phyloP scores from a whole-genome alignment of 805 yeast species.

The Suhomyces kilbournensis region DNA sequence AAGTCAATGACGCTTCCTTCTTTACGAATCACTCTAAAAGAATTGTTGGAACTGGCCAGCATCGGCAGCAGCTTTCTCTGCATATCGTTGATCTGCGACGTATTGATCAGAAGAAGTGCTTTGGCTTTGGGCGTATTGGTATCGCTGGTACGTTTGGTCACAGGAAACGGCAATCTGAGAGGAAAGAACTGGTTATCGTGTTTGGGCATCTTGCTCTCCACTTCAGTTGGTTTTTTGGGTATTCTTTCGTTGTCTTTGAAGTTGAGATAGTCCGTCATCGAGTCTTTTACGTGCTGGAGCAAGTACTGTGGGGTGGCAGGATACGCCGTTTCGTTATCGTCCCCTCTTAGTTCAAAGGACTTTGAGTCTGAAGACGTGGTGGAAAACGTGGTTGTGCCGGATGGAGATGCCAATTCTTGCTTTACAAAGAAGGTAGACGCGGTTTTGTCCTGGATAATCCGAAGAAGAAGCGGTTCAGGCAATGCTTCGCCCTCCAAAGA shows the following conservation, averaged over 20 bases:
- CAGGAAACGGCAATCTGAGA: slow-evolving; percentile 15
- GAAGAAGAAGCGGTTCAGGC: slow-evolving; percentile 46
- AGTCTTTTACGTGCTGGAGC: slow-evolving; percentile 42
- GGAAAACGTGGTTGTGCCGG: slow-evolving; percentile 34
- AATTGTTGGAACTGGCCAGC: slow-evolving; percentile 19
- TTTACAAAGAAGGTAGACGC: slow-evolving; percentile 34
- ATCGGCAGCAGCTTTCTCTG: background rate
- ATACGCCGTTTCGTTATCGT: slow-evolving; percentile 40
- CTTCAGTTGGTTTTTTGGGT: background rate
- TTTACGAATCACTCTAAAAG: slow-evolving; percentile 67
- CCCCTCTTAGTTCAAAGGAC: slow-evolving; percentile 48
- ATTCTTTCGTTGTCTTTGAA: slow-evolving; percentile 42
- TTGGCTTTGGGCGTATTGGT: slow-evolving; percentile 1
- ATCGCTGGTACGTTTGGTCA: slow-evolving; percentile 4
- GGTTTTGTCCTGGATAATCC: slow-evolving; percentile 29
- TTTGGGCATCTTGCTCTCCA: background rate
- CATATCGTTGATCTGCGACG: slow-evolving; percentile 5
- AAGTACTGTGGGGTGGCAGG: slow-evolving; percentile 72
- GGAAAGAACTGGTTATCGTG: slow-evolving; percentile 9
- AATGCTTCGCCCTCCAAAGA: slow-evolving; percentile 55
- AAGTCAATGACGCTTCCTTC: slow-evolving; percentile 76
- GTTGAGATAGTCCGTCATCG: slow-evolving; percentile 51
- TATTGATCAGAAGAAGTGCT: slow-evolving; percentile 14
- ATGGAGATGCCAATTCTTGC: slow-evolving; percentile 33
- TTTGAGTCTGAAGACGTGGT: slow-evolving; percentile 55